Evolutionary conservation across 1,284 basidiomycete genomes (phyloP), one percentile per base, ranked within the genome.

Genomic region (Xerocomus nothofagi): DNA sequence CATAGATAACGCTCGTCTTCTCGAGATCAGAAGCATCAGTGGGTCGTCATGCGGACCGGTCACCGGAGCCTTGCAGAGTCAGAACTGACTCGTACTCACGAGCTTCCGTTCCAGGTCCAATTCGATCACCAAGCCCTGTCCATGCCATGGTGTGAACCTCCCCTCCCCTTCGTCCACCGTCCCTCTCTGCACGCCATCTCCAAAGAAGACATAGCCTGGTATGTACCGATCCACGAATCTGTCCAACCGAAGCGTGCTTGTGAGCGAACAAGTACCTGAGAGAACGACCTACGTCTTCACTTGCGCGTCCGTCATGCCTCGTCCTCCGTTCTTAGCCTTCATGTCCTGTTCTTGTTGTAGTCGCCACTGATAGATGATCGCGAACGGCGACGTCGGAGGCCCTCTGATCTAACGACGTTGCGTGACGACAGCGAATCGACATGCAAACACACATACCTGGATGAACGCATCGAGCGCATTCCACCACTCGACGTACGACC

Each of bases 291-390:
- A 94, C 79, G 67, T 69, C 64, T 81, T 82, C 24, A 96, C 91
- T 62, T 78, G 79, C 57, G 79, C 81, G 59, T 95, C 91, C 0
- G 82, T 77, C 93, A 97, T 95, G 4, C 93, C 93, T 39, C 73
- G 74, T 5, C 91, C 92, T 38, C 91, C 91, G 55, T 93, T 94
- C 33, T 65, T 65, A 0, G 78, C 73, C 66, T 93, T 95, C 92
- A 96, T 94, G 44, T 79, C 62, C 51, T 88, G 89, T 61, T 97
- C 93, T 67, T 95, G 93, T 65, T 96, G 77, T 21, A 89, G 68
- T 18, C 93, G 77, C 93, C 93, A 95, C 55, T 76, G 78, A 67
- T 88, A 89, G 27, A 89, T 74, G 49, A 83, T 72, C 27, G 75
- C 72, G 51, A 84, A 82, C 2, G 74, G 74, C 39, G 76, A 76